Conservation (phyloP, 2,329 filamentous ascomycete species). For the Emmonsia crescens region DNA sequence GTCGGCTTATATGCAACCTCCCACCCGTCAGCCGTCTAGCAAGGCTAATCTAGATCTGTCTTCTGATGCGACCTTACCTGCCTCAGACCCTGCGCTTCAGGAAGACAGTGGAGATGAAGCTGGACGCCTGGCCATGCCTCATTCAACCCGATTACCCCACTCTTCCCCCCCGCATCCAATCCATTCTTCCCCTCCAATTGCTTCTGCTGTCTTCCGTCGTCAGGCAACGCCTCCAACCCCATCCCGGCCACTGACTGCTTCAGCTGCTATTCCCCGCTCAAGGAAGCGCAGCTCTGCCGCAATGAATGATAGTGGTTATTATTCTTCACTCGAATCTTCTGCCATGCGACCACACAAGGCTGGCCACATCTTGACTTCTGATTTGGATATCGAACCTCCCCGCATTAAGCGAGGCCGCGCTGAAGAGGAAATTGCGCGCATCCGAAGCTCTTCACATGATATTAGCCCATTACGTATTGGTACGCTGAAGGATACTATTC, state of each 20-base stretch:
- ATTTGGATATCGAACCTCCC: conserved; percentile 61
- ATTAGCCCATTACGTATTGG: conserved; percentile 57
- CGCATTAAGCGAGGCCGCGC: conserved; percentile 79
- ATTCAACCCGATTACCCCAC: conserved; percentile 22
- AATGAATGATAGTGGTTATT: conserved; percentile 92
- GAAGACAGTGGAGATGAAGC: conserved; percentile 42
- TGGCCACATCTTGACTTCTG: conserved; percentile 59
- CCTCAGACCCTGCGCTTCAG: conserved; percentile 53
- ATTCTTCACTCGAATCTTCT: conserved; percentile 90
- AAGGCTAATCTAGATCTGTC: conserved; percentile 46
- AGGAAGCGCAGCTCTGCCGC: conserved; percentile 68
- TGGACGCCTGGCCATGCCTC: conserved; percentile 17
- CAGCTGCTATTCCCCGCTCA: conserved; percentile 53
- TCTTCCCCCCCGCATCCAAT: conserved; percentile 48
- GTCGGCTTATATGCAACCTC: conserved; percentile 10
- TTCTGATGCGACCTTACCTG: conserved; percentile 66
- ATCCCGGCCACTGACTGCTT: conserved; percentile 47
- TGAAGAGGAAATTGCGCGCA: conserved; percentile 88
- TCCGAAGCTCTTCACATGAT: conserved; percentile 85
- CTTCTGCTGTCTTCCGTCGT: conserved; percentile 44
- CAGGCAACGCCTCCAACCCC: conserved; percentile 66
- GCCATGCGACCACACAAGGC: conserved; percentile 61
- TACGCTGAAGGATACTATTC: conserved; percentile 23
- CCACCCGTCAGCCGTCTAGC: conserved; percentile 3
- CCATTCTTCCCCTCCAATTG: conserved; percentile 82